Evolutionary conservation across 2,329 filamentous ascomycete species (phyloP), one percentile per base, ranked within the genome.

Genomic region (Ambrosiella cleistominuta): DNA sequence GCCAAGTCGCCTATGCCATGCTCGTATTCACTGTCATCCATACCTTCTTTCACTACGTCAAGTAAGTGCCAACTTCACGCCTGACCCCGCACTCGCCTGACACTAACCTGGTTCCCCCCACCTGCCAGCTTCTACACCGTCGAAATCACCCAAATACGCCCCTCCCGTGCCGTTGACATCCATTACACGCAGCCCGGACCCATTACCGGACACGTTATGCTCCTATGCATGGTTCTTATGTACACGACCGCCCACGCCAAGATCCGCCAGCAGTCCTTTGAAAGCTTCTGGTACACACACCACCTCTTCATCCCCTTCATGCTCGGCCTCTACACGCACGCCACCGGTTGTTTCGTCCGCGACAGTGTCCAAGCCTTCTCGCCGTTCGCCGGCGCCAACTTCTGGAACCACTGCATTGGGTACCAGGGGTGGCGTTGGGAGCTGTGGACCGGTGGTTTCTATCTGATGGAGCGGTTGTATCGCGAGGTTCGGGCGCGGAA

Each of bases 201-300:
- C 62, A 86, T 97, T 62, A 98, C 93, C 1, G 93, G 93, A 7
- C 93, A 98, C 70, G 80, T 95, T 62, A 98, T 98, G 93, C 80
- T 97, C 36, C 76, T 98, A 13, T 97, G 91, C 77, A 98, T 98
- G 93, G 74, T 98, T 62, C 73, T 98, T 62, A 98, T 98, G 78
- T 98, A 95, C 73, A 98, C 93, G 1, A 96, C 91, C 0, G 86
- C 93, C 2, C 93, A 98, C 68, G 79, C 85, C 65, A 86, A 88
- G 64, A 97, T 98, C 63, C 86, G 93, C 59, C 91, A 97, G 69
- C 93, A 98, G 68, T 95, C 88, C 0, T 98, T 90, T 67, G 93
- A 98, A 72, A 94, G 90, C 0, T 98, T 98, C 70, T 98, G 93
- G 93, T 98, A 98, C 72, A 95, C 89, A 0, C 93, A 98, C 71